Evolutionary conservation across 192 early-diverging fungal species (phyloP).

Genomic region (Tieghemiomyces parasiticus): DNA sequence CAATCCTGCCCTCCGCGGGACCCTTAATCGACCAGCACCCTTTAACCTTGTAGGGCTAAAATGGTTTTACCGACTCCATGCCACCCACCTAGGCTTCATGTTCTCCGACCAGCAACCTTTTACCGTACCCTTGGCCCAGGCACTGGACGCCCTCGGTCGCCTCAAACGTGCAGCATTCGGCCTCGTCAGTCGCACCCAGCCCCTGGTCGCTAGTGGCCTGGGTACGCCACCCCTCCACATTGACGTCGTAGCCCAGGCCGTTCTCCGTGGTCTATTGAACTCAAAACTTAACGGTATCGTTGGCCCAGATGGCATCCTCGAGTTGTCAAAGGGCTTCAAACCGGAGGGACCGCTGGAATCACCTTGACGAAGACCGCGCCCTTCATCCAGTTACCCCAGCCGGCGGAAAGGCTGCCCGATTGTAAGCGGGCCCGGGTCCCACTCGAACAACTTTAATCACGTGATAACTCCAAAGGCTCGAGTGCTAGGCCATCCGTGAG

Average conservation of each 20-base stretch:
- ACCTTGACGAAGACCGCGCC: no score
- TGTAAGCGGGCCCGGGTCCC: no score
- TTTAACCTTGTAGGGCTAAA: neutral
- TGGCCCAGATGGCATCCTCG: conserved; percentile 9
- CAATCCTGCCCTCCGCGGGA: neutral
- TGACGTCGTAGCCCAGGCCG: conserved; percentile 24
- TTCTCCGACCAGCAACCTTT: conserved; percentile 39
- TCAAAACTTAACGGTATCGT: neutral
- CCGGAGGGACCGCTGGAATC: no score
- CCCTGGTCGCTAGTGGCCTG: neutral
- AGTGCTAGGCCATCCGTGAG: no score
- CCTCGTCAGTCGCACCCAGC: conserved; percentile 5
- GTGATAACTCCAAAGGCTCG: no score
- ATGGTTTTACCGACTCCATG: neutral
- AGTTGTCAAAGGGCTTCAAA: no score
- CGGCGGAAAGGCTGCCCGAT: no score
- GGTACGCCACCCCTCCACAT: conserved; percentile 21
- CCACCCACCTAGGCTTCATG: conserved; percentile 32
- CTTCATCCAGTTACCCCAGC: no score
- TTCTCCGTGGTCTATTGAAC: conserved; percentile 13
- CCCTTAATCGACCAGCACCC: neutral
- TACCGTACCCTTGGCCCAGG: conserved; percentile 39
- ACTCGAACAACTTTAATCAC: no score
- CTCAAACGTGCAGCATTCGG: neutral
- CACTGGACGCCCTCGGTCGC: conserved; percentile 27